These are phyloP conservation scores for Solioccasus polychromus DNA, from an alignment of 768 basidiomycete species.

Conservation along the genomic window DNA sequence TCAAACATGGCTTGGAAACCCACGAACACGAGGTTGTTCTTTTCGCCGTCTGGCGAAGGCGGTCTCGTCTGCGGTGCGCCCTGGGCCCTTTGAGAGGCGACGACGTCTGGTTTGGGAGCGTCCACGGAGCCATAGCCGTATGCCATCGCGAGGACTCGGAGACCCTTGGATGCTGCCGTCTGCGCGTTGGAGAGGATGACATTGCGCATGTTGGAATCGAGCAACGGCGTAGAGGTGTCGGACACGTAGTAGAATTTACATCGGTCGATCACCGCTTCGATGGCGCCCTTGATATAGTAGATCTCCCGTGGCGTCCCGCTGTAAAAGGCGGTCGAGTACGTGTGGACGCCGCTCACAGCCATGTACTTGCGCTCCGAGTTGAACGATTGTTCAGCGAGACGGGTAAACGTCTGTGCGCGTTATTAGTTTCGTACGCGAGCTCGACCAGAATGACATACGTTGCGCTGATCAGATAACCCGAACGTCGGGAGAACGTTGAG, in stretches of 20 bases:
- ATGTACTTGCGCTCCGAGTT: constrained; percentile 93
- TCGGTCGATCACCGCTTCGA: constrained; percentile 80
- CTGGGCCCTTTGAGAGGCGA: constrained; percentile 16
- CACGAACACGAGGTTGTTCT: constrained; percentile 72
- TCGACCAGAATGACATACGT: constrained; percentile 42
- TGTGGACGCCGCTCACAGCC: constrained; percentile 78
- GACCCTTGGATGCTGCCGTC: constrained; percentile 66
- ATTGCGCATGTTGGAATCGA: constrained; percentile 66
- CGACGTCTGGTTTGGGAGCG: constrained; percentile 21
- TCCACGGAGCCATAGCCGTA: constrained; percentile 72
- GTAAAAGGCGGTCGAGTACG: constrained; percentile 27
- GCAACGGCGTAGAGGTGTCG: constrained; percentile 80
- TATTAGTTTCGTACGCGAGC: constrained; percentile 6
- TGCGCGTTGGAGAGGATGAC: constrained; percentile 72
- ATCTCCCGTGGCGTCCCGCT: constrained; percentile 55
- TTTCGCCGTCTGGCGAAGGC: constrained; percentile 35
- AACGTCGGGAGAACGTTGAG: constrained; percentile 74
- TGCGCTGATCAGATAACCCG: constrained; percentile 64
- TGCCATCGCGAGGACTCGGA: constrained; percentile 90
- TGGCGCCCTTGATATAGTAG: constrained; percentile 90
- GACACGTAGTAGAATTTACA: constrained; percentile 90
- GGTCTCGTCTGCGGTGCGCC: constrained; percentile 27
- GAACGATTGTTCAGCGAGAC: constrained; percentile 82
- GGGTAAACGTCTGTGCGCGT: constrained; percentile 54
- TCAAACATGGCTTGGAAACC: constrained; percentile 96